Base-by-base conservation (phyloP, 2,329 filamentous ascomycete species). In the Botryotinia convoluta region DNA sequence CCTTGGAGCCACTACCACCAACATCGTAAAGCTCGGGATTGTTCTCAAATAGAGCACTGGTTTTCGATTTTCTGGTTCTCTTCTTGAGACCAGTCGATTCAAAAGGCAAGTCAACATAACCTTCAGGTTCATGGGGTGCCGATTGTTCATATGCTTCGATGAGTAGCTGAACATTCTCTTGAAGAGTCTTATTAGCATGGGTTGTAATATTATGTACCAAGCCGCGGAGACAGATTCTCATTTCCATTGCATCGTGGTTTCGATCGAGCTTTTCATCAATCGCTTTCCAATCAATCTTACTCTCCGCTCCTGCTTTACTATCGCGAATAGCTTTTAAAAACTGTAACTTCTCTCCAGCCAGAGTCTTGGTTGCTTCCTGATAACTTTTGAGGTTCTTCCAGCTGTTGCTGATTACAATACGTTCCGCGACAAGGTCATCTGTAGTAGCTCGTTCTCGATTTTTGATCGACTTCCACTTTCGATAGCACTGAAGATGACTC, bases 401-500 rank as follows among this genome's bases (percentile, higher is more conserved):
- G 81, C 74, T 81, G 68, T 76, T 76, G 61, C 79, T 80, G 54
- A 82, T 79, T n/a, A 71, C 42, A 69, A 74, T 59, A 26, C 71
- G 65, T 51, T 72, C 35, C 73, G 69, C 39, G 73, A 73, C 45
- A 59, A 62, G 54, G 57, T 77, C 76, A 29, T 78, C 72, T 18
- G 64, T 75, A 35, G 77, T 75, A 68, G 74, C 65, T 61, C 73
- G 74, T 32, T 80, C 78, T 22, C 78, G 75, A n/a, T 80, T 78
- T 69, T 82, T 81, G 29, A 89, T 76, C 42, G 83, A 81, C 74
- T 87, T 88, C 90, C 91, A 94, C 79, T 94, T 94, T 39, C 85
- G 85, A 39, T 86, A 84, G 79, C 91, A 93, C 79, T 93, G 91
- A 37, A 92, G 85, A 4, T 90, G 87, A 74, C 87, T 92, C 62